Evolutionary conservation across 441 rosid genomes (phyloP).

Genomic region (Arabidopsis lyrata): DNA sequence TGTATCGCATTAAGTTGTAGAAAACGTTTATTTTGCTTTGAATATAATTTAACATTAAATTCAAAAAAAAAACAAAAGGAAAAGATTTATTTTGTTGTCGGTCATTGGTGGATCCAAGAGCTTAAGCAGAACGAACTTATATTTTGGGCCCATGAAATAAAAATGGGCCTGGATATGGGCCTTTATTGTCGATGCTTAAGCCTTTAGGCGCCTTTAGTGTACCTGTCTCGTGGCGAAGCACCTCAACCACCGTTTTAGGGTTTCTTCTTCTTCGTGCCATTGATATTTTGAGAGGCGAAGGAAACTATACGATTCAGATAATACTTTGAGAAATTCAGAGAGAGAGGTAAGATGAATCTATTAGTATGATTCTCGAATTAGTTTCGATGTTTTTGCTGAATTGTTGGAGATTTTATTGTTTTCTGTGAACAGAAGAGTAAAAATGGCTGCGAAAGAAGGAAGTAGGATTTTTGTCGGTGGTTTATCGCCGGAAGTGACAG

Average conservation of each 20-base stretch:
- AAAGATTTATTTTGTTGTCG: too few species aligned
- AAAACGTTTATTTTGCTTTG: too few species aligned
- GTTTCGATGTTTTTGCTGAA: slow-evolving; percentile 17
- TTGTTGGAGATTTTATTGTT: not conserved
- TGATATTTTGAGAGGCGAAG: slow-evolving; percentile 19
- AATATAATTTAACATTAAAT: too few species aligned
- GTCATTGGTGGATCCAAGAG: not conserved
- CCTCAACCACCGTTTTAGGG: slow-evolving; percentile 18
- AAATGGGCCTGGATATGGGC: not conserved
- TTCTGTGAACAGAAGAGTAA: not conserved
- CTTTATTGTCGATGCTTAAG: not conserved
- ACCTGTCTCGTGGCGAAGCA: not conserved
- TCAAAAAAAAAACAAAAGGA: too few species aligned
- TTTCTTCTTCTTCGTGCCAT: slow-evolving; percentile 10
- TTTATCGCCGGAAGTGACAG: slow-evolving; percentile 79
- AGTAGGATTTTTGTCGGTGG: slow-evolving; percentile 93
- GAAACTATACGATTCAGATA: slow-evolving; percentile 16
- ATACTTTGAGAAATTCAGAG: not conserved
- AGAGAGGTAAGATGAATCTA: slow-evolving; percentile 26
- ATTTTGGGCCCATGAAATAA: not conserved
- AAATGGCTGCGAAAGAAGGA: slow-evolving; percentile 83
- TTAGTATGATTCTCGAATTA: slow-evolving; percentile 2
- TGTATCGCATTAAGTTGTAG: too few species aligned
- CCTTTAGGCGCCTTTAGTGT: not conserved
- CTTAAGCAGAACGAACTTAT: too few species aligned